phyloP scores from a whole-genome alignment of 176 grass and related monocot genomes.

The Ensete glaucum region DNA sequence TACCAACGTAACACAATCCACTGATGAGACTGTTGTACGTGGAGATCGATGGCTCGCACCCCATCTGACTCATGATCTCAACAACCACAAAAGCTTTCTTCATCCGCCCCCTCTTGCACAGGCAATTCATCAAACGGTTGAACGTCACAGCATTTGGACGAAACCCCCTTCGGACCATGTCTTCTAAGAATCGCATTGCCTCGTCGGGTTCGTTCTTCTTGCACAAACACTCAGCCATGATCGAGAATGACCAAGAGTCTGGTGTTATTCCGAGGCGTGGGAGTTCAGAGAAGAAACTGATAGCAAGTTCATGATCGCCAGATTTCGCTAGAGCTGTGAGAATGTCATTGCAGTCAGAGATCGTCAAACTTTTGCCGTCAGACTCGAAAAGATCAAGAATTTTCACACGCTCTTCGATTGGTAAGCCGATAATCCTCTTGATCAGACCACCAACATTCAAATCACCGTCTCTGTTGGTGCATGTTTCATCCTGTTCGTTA shows the following conservation, averaged over 20 bases:
- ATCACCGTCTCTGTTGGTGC: neutral
- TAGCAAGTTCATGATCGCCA: constrained; percentile 38
- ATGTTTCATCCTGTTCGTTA: neutral
- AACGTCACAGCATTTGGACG: constrained; percentile 42
- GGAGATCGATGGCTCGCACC: constrained; percentile 53
- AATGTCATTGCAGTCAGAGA: constrained; percentile 92
- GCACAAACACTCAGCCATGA: constrained; percentile 53
- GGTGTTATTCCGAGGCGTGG: constrained; percentile 29
- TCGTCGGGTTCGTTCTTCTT: constrained; percentile 55
- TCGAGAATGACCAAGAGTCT: constrained; percentile 46
- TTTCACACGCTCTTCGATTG: constrained; percentile 64
- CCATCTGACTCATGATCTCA: constrained; percentile 46
- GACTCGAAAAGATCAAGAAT: constrained; percentile 69
- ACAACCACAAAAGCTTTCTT: constrained; percentile 57
- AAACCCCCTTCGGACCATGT: constrained; percentile 50
- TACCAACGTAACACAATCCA: constrained; percentile 77
- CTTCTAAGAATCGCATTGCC: constrained; percentile 49
- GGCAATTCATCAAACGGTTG: constrained; percentile 44
- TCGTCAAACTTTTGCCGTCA: constrained; percentile 44
- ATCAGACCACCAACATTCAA: constrained; percentile 32
- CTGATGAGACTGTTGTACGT: constrained; percentile 69
- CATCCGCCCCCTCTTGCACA: constrained; percentile 69
- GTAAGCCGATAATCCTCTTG: constrained; percentile 46
- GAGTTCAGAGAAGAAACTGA: constrained; percentile 51
- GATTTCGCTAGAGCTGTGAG: constrained; percentile 48